These are phyloP conservation scores for Colletotrichum noveboracense DNA, from an alignment of 2,329 filamentous ascomycete genomes.

Conservation along the genomic window DNA sequence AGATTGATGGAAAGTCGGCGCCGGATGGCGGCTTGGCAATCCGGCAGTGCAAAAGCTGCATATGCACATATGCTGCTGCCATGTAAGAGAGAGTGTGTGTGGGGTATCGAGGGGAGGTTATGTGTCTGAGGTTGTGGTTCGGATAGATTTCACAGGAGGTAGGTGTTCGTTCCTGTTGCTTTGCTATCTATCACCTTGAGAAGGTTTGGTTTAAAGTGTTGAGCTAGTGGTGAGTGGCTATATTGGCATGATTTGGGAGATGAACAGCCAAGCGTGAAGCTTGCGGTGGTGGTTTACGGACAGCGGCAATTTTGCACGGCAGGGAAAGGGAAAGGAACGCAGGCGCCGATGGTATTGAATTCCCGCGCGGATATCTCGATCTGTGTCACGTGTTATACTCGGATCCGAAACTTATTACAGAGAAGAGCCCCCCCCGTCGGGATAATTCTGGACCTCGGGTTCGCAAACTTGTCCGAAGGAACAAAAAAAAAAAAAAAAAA, in stretches of 20 bases:
- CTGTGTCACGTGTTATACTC: not conserved
- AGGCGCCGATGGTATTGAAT: not conserved
- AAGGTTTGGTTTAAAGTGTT: not conserved
- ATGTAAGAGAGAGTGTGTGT: not conserved
- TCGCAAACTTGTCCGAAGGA: not conserved
- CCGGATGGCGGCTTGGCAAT: constrained; percentile 16
- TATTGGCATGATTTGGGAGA: not conserved
- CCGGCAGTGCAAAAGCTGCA: constrained; percentile 12
- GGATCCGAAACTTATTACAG: not conserved
- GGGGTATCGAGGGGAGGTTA: not conserved
- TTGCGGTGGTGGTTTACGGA: not conserved
- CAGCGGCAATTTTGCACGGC: not conserved
- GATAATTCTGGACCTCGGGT: not conserved
- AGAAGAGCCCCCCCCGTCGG: not conserved
- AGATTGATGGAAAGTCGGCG: constrained; percentile 10
- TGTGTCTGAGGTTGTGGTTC: not conserved
- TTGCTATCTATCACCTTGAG: not conserved
- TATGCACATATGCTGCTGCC: not conserved
- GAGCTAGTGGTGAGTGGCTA: not conserved
- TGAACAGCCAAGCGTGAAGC: not conserved
- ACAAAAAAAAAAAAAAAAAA: not conserved
- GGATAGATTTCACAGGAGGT: not conserved
- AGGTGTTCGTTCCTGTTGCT: no score
- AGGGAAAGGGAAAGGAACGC: not conserved
- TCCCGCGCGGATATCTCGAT: not conserved